phyloP scores from a whole-genome alignment of 805 yeast species.

The Jamesozyma jinghongensis region DNA sequence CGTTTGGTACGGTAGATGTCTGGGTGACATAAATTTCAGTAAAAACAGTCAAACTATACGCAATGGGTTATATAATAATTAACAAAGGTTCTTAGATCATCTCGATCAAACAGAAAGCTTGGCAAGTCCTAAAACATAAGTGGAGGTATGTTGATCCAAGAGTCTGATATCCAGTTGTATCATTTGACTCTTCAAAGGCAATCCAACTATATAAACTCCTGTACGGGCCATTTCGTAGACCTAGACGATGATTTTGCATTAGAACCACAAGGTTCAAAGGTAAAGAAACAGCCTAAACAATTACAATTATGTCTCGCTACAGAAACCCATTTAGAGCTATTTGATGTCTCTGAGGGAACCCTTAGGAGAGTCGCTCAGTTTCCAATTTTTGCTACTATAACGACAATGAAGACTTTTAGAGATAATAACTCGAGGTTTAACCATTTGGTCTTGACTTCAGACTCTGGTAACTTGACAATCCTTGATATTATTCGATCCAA shows the following conservation, averaged over 20 bases:
- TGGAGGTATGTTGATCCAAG: constrained; percentile 11
- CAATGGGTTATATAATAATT: too few relatives aligned
- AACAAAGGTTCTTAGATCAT: too few relatives aligned
- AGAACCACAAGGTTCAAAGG: background rate
- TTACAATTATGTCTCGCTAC: constrained; percentile 28
- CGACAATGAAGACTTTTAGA: constrained; percentile 43
- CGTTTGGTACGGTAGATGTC: too few relatives aligned
- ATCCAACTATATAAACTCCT: constrained; percentile 41
- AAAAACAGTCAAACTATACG: too few relatives aligned
- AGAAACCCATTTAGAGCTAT: constrained; percentile 24
- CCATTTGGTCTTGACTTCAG: constrained; percentile 59
- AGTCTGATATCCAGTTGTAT: constrained; percentile 35
- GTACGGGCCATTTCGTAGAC: constrained; percentile 61
- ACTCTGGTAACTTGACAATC: constrained; percentile 62
- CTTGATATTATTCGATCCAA: constrained; percentile 8
- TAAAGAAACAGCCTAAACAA: constrained; percentile 3
- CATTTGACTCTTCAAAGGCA: constrained; percentile 63
- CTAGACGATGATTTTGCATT: background rate
- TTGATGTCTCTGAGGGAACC: constrained; percentile 47
- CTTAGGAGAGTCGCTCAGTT: constrained; percentile 37
- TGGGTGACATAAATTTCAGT: too few relatives aligned
- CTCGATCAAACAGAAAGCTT: too few relatives aligned
- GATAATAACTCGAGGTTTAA: constrained; percentile 48
- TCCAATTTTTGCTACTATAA: constrained; percentile 49
- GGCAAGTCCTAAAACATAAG: too few relatives aligned